These are phyloP conservation scores for Barnettozyma sucrosica DNA, from an alignment of 805 yeast genomes.

Conservation along the genomic window DNA sequence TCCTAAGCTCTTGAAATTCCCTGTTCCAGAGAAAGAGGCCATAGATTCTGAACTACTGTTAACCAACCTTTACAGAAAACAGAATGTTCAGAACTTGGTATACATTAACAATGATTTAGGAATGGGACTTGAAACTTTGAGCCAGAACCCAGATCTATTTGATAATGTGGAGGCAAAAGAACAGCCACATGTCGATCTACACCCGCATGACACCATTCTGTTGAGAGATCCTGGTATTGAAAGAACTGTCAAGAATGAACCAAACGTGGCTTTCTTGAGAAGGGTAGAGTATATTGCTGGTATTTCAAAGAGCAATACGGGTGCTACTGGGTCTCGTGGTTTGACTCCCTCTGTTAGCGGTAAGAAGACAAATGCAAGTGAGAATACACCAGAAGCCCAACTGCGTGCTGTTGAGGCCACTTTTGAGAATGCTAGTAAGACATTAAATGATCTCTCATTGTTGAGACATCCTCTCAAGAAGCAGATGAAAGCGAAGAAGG, in stretches of 20 bases:
- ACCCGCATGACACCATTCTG: slow-evolving; percentile 70
- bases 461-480: slow-evolving; percentile 78
- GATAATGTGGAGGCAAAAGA: slow-evolving; percentile 34
- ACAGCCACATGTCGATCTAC: slow-evolving; percentile 40
- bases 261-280: slow-evolving; percentile 70
- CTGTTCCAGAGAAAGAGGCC: slow-evolving; percentile 33
- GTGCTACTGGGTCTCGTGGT: slow-evolving; percentile 13
- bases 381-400: slow-evolving; percentile 52
- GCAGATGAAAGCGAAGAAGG: slow-evolving; percentile 62
- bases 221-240: slow-evolving; percentile 70
- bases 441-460: slow-evolving; percentile 35
- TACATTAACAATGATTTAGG: slow-evolving; percentile 61
- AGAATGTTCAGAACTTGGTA: slow-evolving; percentile 60
- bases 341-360: slow-evolving; percentile 14
- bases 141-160: slow-evolving; percentile 59
- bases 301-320: slow-evolving; percentile 18
- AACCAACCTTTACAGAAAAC: slow-evolving; percentile 61
- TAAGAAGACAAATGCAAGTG: not conserved
- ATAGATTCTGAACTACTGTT: slow-evolving; percentile 51
- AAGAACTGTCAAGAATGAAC: slow-evolving; percentile 30
- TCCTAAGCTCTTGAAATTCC: slow-evolving; percentile 69
- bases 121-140: slow-evolving; percentile 61
- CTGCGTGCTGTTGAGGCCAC: slow-evolving; percentile 68
- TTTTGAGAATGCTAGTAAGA: slow-evolving; percentile 55
- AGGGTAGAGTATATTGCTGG: slow-evolving; percentile 78